Evolutionary conservation across 73 alveolate genomes (phyloP), one percentile per base, ranked within the genome.

Genomic region (Tetrahymena thermophila): DNA sequence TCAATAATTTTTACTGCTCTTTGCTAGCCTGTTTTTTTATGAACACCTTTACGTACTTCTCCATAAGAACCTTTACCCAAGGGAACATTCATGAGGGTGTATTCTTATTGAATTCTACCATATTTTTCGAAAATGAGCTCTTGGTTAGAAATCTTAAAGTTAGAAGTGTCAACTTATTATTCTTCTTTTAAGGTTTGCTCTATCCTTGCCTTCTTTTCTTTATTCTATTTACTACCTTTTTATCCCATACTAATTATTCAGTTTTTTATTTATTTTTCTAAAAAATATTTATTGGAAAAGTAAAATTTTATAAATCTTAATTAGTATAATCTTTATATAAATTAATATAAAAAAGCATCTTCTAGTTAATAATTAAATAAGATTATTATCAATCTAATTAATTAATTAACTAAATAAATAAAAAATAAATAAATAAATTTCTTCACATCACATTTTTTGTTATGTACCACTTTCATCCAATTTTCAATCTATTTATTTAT

Each of bases 1-100:
- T 89, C 84, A 40, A 95, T 95, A 34, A 95, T 85, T 89, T 95
- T 95, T 1, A 95, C 85, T 85, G 97, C 97, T 40, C 95, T 85
- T 35, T 85, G 84, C 25, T 71, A 43, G 35, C 95, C 97, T 50
- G 94, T 42, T 21, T 85, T 93, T 56, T 95, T 95, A 93, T 95
- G 97, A 7, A 85, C 31, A 25, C 95, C 95, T 35, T 89, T 85
- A 23, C 95, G 93, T 34, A 95, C 97, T 95, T 85, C 97, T 21
- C 95, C 97, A 95, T 89, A 95, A 16, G 95, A 43, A 37, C 97
- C 97, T 50, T 34, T 71, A 40, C 97, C 97, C 43, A 95, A 83
- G 38, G 84, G 94, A 28, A 85, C 95, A 35, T 93, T 94, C 57
- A 95, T 85, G 43, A 34, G 83, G 56, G 93, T 85, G 85, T 50